Evolutionary conservation across 2,329 filamentous ascomycete genomes (phyloP), one percentile per base, ranked within the genome.

Genomic region (Xylaria sp.): DNA sequence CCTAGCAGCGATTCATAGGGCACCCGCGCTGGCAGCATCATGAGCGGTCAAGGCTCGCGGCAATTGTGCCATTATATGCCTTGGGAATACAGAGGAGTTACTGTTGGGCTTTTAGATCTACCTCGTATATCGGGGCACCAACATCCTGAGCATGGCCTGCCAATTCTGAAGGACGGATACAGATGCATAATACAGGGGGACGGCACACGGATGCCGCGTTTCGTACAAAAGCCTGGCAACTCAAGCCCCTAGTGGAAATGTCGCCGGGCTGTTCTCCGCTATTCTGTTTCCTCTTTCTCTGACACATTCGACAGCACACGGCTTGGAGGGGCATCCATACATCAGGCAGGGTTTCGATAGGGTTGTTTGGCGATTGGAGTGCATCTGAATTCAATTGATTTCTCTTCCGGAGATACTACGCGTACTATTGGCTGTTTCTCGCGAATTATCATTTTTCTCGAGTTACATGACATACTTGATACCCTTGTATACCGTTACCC

Each of bases 381-480:
- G 75, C 74, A 75, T 75, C 71, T 74, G 74, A 76, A 75, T 74
- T 76, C 69, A 76, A 72, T 72, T 76, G 73, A 72, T 74, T 74
- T 65, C 72, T 72, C 73, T 73, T 74, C 63, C 65, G 39, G 60
- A 68, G 63, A 64, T 63, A 61, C 57, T 55, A 64, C 45, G 44
- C 38, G 29, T 55, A 57, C 36, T 33, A 25, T 58, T 51, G 31
- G 50, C 47, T 50, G 33, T 45, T 47, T 44, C 27, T 54, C 49
- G 33, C 61, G 57, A 33, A 45, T 47, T 53, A 17, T 55, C 29
- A 36, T 47, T 33, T 53, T 56, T 25, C 38, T 42, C 63, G 36
- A 55, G 44, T 47, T 58, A 29, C 49, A 65, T 58, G 54, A 57
- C 29, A 36, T 56, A 49, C 44, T 45, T 45, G 22, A 39, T 15